Conservation (phyloP, 257 asterid genomes). For the Solanum verrucosum region DNA sequence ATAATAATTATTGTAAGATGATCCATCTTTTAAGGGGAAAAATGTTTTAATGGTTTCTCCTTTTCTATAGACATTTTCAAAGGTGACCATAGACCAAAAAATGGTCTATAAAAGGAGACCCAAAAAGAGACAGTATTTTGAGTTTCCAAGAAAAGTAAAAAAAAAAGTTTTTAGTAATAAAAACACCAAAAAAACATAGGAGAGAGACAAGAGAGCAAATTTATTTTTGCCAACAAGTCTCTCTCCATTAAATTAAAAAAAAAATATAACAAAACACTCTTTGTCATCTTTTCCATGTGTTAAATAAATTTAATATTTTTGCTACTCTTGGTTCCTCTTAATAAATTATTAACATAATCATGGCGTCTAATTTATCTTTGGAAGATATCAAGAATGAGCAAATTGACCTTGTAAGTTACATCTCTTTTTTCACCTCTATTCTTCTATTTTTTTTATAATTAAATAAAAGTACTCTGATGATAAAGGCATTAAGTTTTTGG, state of each 20-base stretch:
- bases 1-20: not conserved
- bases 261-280: not conserved
- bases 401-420: constrained; percentile 51
- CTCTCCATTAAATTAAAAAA: not conserved
- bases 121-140: not conserved
- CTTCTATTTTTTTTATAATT: too few relatives aligned
- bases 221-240: not conserved
- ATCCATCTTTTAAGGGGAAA: not conserved
- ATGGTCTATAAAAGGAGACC: not conserved
- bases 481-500: not conserved
- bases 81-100: not conserved
- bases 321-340: not conserved
- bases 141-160: not conserved
- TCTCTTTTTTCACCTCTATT: not conserved
- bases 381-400: constrained; percentile 60
- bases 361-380: constrained; percentile 37
- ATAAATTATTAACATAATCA: constrained; percentile 1
- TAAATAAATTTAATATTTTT: not conserved
- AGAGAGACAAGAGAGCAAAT: not conserved
- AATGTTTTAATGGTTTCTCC: not conserved
- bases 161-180: not conserved
- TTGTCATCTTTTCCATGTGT: not conserved
- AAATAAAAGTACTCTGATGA: not conserved
- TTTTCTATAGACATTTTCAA: not conserved
- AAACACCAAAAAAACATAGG: not conserved